Conservation (phyloP, 441 rosid genomes). For the Adansonia madagascariensis region DNA sequence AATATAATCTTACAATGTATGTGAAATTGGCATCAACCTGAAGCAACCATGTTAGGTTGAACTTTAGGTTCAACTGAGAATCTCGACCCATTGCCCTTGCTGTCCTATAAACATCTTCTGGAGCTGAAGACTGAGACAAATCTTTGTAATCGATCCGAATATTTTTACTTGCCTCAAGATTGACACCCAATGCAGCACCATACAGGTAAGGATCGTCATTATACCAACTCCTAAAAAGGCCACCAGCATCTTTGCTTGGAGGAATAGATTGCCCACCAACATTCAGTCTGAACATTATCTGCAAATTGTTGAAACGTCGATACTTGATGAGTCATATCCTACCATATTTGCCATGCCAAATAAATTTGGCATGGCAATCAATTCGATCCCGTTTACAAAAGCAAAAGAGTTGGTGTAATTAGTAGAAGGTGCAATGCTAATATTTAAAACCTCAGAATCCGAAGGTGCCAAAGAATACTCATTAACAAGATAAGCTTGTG, state of each 20-base stretch:
- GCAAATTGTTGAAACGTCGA: slow-evolving; percentile 44
- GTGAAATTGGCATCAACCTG: slow-evolving; percentile 62
- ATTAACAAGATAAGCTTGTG: slow-evolving; percentile 56
- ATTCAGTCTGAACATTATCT: slow-evolving; percentile 63
- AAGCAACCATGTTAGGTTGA: slow-evolving; percentile 67
- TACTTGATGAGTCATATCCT: slow-evolving; percentile 41
- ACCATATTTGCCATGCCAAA: slow-evolving; percentile 49
- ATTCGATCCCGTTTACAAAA: slow-evolving; percentile 72
- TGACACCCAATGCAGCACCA: slow-evolving; percentile 49
- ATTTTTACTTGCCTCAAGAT: slow-evolving; percentile 19
- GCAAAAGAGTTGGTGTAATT: slow-evolving; percentile 47
- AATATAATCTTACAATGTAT: slow-evolving; percentile 66
- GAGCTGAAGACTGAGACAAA: slow-evolving; percentile 50
- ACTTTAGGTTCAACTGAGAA: slow-evolving; percentile 39
- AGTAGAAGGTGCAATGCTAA: slow-evolving; percentile 54
- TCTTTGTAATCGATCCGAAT: slow-evolving; percentile 37
- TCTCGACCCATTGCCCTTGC: slow-evolving; percentile 58
- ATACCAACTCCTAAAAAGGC: slow-evolving; percentile 65
- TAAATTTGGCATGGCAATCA: slow-evolving; percentile 50
- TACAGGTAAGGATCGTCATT: slow-evolving; percentile 52
- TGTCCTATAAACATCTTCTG: slow-evolving; percentile 53
- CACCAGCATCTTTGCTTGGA: slow-evolving; percentile 50
- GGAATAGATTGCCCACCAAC: slow-evolving; percentile 62
- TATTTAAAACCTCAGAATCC: slow-evolving; percentile 33
- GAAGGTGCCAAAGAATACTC: slow-evolving; percentile 56